Evolutionary conservation across 75 land plant genomes (phyloP), one percentile per base, ranked within the genome.

Genomic region (Cupressus sempervirens): DNA sequence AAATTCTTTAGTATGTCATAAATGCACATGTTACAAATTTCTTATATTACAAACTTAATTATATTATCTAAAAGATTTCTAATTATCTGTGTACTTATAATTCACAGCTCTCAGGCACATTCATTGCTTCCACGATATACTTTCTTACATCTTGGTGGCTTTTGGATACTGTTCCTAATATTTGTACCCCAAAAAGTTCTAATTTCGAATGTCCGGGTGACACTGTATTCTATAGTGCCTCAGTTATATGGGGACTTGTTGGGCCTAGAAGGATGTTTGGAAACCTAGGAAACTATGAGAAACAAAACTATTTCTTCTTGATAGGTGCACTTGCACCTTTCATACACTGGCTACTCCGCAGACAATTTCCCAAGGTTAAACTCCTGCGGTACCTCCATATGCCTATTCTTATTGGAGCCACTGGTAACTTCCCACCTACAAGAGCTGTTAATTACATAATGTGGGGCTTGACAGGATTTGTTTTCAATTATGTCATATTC

Each of bases 131-230:
- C 9, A 18, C 83, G 8, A 87, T 84, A 30, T 90, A 88, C 88
- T 87, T 88, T 75, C 92, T 85, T 12, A 92, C 91, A 26, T 87
- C 93, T 0, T 93, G 95, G 95, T 90, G 89, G 93, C 86, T 93
- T 5, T 82, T 93, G 5, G 35, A 58, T 3, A 13, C 87, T 2
- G 85, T 93, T 3, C 86, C 83, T 1, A 79, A 90, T 85, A 92
- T 93, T 14, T 93, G 94, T 70, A 74, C 85, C 2, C 83, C 84
- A 8, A 87, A 91, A 82, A 93, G 87, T 11, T 85, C 87, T 89
- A 89, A 89, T 82, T 93, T 85, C 74, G 86, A 88, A 1, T 91
- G 92, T 84, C 92, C 92, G 3, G 32, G 79, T 0, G 92, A 91
- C 32, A 30, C 52, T 0, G 92, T 90, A 4, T 87, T 90, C 84